Percentiles rank a stretch among this genome's conserved stretches.
phyloP scores from a whole-genome alignment of 2,329 filamentous ascomycete genomes.

The Neoarthrinium moseri region DNA sequence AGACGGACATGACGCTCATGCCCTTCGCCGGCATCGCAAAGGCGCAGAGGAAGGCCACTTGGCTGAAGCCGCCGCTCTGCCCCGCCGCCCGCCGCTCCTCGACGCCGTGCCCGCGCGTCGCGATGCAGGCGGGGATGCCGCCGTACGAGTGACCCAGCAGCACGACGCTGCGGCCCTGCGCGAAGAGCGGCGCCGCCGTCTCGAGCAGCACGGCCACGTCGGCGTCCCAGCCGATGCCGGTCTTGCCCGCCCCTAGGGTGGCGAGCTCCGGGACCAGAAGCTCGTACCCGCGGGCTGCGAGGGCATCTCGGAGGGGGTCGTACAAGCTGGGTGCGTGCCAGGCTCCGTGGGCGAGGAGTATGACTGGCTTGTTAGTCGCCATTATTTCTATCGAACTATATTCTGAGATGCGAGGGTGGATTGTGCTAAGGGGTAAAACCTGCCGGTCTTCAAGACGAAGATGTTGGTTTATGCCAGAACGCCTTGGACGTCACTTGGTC shows the following conservation, averaged over 20 bases:
- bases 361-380: not conserved
- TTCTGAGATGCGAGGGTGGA: too few relatives aligned
- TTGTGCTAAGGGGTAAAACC: too few relatives aligned
- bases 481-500: too few relatives aligned
- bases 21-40: not conserved
- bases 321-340: slow-evolving; percentile 1
- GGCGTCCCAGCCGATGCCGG: not conserved
- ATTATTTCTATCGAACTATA: too few relatives aligned
- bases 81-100: not conserved
- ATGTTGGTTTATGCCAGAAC: too few relatives aligned
- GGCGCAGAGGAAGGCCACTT: not conserved
- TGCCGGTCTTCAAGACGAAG: too few relatives aligned
- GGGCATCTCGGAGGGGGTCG: not conserved
- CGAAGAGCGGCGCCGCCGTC: slow-evolving; percentile 14
- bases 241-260: not conserved
- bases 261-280: not conserved
- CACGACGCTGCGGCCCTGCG: slow-evolving; percentile 10
- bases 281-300: not conserved
- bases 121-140: slow-evolving; percentile 13
- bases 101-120: not conserved
- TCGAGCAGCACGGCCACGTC: slow-evolving; percentile 13
- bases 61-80: not conserved
- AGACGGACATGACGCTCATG: not conserved
- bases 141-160: slow-evolving; percentile 19
- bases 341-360: not conserved